Percentiles rank a stretch among this genome's conserved stretches.
Evolutionary conservation across 2,329 filamentous ascomycete genomes (phyloP).

Genomic region (Arthrobotrys musiformis): DNA sequence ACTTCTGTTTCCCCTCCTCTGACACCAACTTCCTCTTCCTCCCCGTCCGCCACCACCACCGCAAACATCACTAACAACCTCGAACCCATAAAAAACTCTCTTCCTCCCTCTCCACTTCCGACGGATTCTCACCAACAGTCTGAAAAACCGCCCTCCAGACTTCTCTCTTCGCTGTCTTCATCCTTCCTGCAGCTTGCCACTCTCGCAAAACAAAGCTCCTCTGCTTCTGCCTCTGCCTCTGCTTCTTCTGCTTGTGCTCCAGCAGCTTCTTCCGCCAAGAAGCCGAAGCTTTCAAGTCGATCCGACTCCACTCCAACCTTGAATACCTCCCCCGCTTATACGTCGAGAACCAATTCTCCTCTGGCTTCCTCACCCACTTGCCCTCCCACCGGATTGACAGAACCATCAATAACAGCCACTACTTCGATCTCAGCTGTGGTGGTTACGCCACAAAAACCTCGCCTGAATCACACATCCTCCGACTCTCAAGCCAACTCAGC

Average conservation of each 20-base stretch:
- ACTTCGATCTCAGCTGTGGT: slow-evolving; percentile 58
- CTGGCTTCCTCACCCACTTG: slow-evolving; percentile 46
- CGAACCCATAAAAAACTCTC: slow-evolving; percentile 41
- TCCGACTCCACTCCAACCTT: slow-evolving; percentile 37
- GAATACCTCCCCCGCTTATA: slow-evolving; percentile 18
- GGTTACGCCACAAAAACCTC: slow-evolving; percentile 58
- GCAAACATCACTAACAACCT: slow-evolving; percentile 28
- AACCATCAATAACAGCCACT: slow-evolving; percentile 54
- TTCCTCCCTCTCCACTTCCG: slow-evolving; percentile 23
- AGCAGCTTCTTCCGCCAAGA: slow-evolving; percentile 37
- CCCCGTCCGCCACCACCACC: slow-evolving; percentile 31
- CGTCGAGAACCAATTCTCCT: slow-evolving; percentile 40
- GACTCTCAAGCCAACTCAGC: slow-evolving; percentile 57
- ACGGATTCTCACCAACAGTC: not conserved
- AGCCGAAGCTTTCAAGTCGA: slow-evolving; percentile 39
- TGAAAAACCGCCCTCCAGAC: slow-evolving; percentile 35
- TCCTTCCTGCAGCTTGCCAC: slow-evolving; percentile 47
- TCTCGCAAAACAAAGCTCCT: slow-evolving; percentile 20
- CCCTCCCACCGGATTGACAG: slow-evolving; percentile 40
- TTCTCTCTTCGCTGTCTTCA: slow-evolving; percentile 42
- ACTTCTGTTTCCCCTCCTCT: slow-evolving; percentile 52
- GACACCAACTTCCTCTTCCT: slow-evolving; percentile 37
- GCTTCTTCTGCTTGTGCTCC: not conserved
- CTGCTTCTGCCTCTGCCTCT: slow-evolving; percentile 8
- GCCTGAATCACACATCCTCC: slow-evolving; percentile 57